These are phyloP conservation scores for Diutina sp. DNA, from an alignment of 1,139 yeast genomes.

Conservation along the genomic window DNA sequence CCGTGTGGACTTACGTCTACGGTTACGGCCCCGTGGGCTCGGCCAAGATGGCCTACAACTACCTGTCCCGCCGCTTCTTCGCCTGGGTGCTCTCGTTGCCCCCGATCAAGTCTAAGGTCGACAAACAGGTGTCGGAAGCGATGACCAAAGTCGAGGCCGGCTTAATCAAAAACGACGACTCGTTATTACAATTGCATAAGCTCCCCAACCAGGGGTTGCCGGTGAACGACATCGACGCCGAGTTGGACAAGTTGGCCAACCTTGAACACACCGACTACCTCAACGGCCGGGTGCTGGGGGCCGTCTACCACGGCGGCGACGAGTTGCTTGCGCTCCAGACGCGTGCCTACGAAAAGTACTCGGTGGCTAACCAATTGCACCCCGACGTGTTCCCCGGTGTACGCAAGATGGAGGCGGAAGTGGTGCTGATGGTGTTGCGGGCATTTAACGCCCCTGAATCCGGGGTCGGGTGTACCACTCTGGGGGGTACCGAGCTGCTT, in stretches of 20 bases:
- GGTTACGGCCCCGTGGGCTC: neutral
- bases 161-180: conserved; percentile 38
- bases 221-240: conserved; percentile 26
- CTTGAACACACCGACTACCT: conserved; percentile 67
- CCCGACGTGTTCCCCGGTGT: conserved; percentile 97
- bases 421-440: conserved; percentile 79
- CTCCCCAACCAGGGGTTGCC: conserved; percentile 50
- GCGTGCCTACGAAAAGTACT: conserved; percentile 58
- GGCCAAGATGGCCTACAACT: neutral
- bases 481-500: conserved; percentile 96
- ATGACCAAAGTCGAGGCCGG: conserved; percentile 37
- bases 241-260: conserved; percentile 29
- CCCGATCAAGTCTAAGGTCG: conserved; percentile 41
- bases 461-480: conserved; percentile 83
- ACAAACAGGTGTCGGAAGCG: conserved; percentile 41
- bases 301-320: conserved; percentile 90
- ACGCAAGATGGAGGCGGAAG: conserved; percentile 92
- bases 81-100: conserved; percentile 24
- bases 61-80: conserved; percentile 1
- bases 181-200: conserved; percentile 30
- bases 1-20: neutral
- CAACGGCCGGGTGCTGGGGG: conserved; percentile 81
- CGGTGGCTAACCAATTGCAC: conserved; percentile 88
- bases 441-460: conserved; percentile 62
- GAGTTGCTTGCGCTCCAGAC: conserved; percentile 64